phyloP scores from a whole-genome alignment of 768 basidiomycete genomes.

The Mycena capillaripes region DNA sequence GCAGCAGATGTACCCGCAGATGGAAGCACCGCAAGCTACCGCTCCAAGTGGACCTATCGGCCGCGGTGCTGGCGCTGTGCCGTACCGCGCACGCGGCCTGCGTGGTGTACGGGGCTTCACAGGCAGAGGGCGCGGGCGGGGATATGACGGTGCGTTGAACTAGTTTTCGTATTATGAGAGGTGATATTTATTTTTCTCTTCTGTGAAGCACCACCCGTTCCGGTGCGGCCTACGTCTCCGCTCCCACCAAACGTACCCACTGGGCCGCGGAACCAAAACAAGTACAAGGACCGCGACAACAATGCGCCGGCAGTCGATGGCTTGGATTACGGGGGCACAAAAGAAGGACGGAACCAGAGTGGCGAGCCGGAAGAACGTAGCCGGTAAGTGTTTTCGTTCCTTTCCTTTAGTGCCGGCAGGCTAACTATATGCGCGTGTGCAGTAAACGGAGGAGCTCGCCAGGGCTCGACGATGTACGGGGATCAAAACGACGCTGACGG shows the following conservation, averaged over 20 bases:
- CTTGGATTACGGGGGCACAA: slow-evolving; percentile 85
- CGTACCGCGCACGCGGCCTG: slow-evolving; percentile 56
- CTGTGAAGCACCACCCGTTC: slow-evolving; percentile 58
- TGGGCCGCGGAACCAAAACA: slow-evolving; percentile 89
- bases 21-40: slow-evolving; percentile 59
- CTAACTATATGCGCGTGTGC: slow-evolving; percentile 17
- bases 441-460: slow-evolving; percentile 85
- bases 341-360: slow-evolving; percentile 70
- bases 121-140: slow-evolving; percentile 58
- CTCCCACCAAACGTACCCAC: slow-evolving; percentile 91
- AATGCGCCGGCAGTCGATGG: slow-evolving; percentile 90
- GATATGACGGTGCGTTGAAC: slow-evolving; percentile 54
- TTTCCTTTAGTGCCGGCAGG: not conserved
- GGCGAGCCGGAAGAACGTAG: slow-evolving; percentile 79
- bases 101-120: slow-evolving; percentile 60
- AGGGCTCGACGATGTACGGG: slow-evolving; percentile 74
- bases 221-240: slow-evolving; percentile 85
- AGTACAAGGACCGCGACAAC: slow-evolving; percentile 90
- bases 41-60: slow-evolving; percentile 45
- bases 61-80: slow-evolving; percentile 52
- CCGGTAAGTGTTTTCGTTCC: slow-evolving; percentile 58
- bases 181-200: slow-evolving; percentile 19
- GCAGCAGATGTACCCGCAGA: slow-evolving; percentile 77
- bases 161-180: slow-evolving; percentile 13
- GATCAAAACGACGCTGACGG: slow-evolving; percentile 77